phyloP scores from a whole-genome alignment of 495 filamentous ascomycete genomes.

The Oidiodendron maius region DNA sequence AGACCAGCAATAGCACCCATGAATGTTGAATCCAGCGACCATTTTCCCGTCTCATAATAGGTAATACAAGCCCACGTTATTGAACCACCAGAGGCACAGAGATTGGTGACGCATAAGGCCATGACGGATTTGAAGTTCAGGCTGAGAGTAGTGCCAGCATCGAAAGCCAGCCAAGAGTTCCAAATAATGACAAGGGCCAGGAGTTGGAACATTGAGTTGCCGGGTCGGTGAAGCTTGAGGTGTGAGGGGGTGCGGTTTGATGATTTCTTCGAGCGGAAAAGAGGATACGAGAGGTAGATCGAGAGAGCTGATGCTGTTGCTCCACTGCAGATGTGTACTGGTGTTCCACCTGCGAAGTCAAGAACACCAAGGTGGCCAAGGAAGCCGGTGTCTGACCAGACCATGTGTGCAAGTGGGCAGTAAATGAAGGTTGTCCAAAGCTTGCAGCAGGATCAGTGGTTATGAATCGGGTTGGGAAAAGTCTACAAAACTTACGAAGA shows the following conservation, averaged over 20 bases:
- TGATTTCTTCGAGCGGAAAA: slow-evolving; percentile 57
- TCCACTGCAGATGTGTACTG: slow-evolving; percentile 91
- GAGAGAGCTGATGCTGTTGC: slow-evolving; percentile 80
- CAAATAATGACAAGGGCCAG: slow-evolving; percentile 96
- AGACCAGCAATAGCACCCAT: slow-evolving; percentile 90
- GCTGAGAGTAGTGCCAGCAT: slow-evolving; percentile 80
- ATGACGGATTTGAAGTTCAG: slow-evolving; percentile 84
- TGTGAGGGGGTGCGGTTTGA: slow-evolving; percentile 3
- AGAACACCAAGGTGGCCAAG: slow-evolving; percentile 75
- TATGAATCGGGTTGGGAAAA: slow-evolving; percentile 60
- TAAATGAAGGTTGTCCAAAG: slow-evolving; percentile 95
- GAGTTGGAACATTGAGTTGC: slow-evolving; percentile 94
- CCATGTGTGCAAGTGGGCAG: slow-evolving; percentile 95
- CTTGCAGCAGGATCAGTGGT: slow-evolving; percentile 60
- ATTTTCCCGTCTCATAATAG: slow-evolving; percentile 62
- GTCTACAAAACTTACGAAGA: slow-evolving; percentile 43
- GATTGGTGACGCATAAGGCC: slow-evolving; percentile 63
- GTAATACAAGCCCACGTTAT: slow-evolving; percentile 94
- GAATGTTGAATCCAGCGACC: slow-evolving; percentile 50
- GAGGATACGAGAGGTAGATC: slow-evolving; percentile 49
- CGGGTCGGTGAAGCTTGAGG: slow-evolving; percentile 63
- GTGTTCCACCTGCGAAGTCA: slow-evolving; percentile 94
- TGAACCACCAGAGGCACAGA: slow-evolving; percentile 76
- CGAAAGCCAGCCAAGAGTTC: slow-evolving; percentile 99
- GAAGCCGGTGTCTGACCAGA: slow-evolving; percentile 90